A percentile compares a stretch with the other conserved stretches of the same genome.
phyloP scores from a whole-genome alignment of 805 yeast genomes.

The Hanseniaspora meyeri region DNA sequence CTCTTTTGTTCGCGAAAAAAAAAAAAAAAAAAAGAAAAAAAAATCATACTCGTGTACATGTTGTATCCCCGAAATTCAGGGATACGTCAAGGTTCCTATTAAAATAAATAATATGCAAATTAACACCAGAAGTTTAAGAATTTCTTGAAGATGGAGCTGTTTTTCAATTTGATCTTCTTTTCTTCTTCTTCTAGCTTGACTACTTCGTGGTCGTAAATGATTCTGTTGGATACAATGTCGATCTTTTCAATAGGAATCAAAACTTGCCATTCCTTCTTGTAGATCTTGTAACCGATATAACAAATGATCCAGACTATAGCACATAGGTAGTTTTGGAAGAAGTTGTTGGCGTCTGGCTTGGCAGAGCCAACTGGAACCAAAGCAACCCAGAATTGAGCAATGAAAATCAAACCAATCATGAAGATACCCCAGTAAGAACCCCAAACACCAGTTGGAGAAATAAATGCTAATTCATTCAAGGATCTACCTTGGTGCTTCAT shows the following conservation, averaged over 20 bases:
- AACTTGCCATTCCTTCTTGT: constrained; percentile 34
- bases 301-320: constrained; percentile 34
- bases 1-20: no score
- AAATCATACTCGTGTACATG: no score
- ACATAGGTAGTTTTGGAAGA: constrained; percentile 37
- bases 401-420: constrained; percentile 37
- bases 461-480: constrained; percentile 37
- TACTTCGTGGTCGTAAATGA: constrained; percentile 27
- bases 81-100: no score
- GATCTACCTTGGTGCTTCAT: constrained; percentile 41
- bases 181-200: constrained; percentile 27
- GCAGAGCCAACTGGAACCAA: constrained; percentile 39
- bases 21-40: no score
- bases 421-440: constrained; percentile 42
- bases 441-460: constrained; percentile 36
- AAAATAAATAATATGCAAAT: no score
- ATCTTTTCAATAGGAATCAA: constrained; percentile 25
- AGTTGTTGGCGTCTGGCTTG: constrained; percentile 30
- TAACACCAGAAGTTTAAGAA: constrained; percentile 26
- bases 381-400: constrained; percentile 55
- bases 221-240: constrained; percentile 24
- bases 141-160: constrained; percentile 23
- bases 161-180: constrained; percentile 21
- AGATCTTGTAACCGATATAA: constrained; percentile 35
- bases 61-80: no score